Evolutionary conservation across 2,329 filamentous ascomycete genomes (phyloP), one percentile per base, ranked within the genome.

Genomic region (Allantophomopsis cytisporea): DNA sequence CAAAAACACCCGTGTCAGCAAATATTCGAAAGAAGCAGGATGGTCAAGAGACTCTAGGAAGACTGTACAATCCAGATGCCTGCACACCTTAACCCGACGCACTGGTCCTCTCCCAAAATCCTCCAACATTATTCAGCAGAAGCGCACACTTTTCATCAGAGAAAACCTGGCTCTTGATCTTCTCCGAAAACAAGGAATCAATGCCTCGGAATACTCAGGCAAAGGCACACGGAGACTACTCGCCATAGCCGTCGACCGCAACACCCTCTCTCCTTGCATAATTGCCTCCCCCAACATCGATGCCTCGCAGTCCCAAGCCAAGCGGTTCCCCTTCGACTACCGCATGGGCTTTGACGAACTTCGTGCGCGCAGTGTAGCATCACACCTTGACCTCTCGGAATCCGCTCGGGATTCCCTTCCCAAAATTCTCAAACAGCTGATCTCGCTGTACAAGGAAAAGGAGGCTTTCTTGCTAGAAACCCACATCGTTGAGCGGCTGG

Each of bases 211-310:
- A 35, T 50, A 62, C 40, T 52, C 59, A 2, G 50, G 56, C 31
- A 52, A 53, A 10, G 50, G 54, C 2, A 56, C 59, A 2, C 60
- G 63, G 23, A 64, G 68, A 42, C 70, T 75, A 35, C 51, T 87
- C 10, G 73, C 72, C 31, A 65, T 88, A 39, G 73, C 73, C 4
- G 64, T 86, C 37, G 77, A 84, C 54, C 71, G 83, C 37, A 66
- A 69, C 11, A 63, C 67, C 13, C 63, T 72, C 37, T 71, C 65
- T 7, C 81, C 80, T 2, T 80, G 75, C 50, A 68, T 87, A 35
- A 63, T 80, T 42, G 70, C 68, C 8, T 74, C 79, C 2, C 67
- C 73, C 16, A 30, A 40, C 18, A 46, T 31, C 12, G 28, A 49
- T 5, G 66, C 61, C 7, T 57, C 64, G 4, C 53, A 66, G 7